Evolutionary conservation across 768 basidiomycete species (phyloP), one percentile per base, ranked within the genome.

Genomic region (Tylopilus rubrobrunneus): DNA sequence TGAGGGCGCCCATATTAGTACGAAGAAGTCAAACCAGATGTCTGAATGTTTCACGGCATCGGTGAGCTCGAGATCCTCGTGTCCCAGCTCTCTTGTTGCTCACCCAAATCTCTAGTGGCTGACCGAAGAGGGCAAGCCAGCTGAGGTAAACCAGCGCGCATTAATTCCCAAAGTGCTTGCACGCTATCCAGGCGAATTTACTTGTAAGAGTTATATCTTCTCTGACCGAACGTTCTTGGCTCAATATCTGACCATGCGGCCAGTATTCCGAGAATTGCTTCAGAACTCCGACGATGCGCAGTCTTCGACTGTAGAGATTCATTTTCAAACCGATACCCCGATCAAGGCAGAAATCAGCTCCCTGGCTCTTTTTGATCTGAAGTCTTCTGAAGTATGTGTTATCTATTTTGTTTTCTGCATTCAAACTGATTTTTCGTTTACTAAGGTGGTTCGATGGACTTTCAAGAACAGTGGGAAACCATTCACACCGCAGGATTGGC

Each of bases 81-180:
- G 3, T 17, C 6, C 14, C 36, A 14, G 36, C 36, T 36, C 0
- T 37, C 15, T 1, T 36, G 6, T 15, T 17, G 7, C 6, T 17
- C 14, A 37, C 17, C 15, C 1, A 1, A 37, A 37, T 37, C 17
- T 15, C 36, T 10, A 76, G 76, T 76, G 75, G 75, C 70, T 62
- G 23, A 63, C 53, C n/a, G 85, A 82, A 7, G 76, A 82, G 51
- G 88, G 36, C 7, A 83, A 87, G 60, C 79, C 83, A 1, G 87
- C 92, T 0, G 84, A 91, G 69, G 92, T 96, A 45, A 92, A 96
- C 68, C 93, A 95, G 67, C 81, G 92, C 11, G 92, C 92, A 19
- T 75, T 97, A 53, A 92, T 97, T 48, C 89, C 94, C 75, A 98
- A 94, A 73, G 87, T 98, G 14, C 82, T 98, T 8, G 92, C 96